Evolutionary conservation across 805 yeast genomes (phyloP), one percentile per base, ranked within the genome.

Genomic region (Wickerhamomyces pijperi): DNA sequence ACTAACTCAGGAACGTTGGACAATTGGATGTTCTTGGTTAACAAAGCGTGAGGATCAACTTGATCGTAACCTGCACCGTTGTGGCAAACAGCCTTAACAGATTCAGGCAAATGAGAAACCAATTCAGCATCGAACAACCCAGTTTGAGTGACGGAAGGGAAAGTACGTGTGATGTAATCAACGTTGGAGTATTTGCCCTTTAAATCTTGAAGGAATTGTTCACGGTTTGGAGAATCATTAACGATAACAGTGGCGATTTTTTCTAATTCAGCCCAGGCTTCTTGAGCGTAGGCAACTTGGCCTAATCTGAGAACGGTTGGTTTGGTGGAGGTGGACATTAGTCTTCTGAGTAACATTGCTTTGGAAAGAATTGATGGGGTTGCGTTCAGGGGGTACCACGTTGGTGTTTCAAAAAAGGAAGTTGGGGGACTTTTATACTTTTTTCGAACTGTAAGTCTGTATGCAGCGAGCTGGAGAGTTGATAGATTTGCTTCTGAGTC

Each of bases 51-150:
- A 3, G 73, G 68, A 46, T 79, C 83, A 34, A 80, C 64, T 57
- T 80, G 86, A 53, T 81, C 90, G 56, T 81, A 80, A 4, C 83
- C 88, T 1, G 90, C 90, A 41, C 88, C 88, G 43, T 68, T 61
- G 55, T 79, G 85, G 44, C 74, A 63, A 13, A 81, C 60, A 13
- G 72, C 61, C 42, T 66, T 64, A 6, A 81, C 65, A 0, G 75
- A 55, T 2, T 58, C 40, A 4, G 90, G 90, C 39, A 81, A 62
- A 20, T 67, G 65, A 9, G 57, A 46, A 17, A 74, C 67, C 45
- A 81, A 54, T 47, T 81, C 87, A 36, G 63, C 70, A 53, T 81
- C 87, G 45, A 81, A 75, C 35, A 74, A 58, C 2, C 88, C 88
- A 3, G 85, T 78, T 37, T 64, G 59, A 7, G 46, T 45, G 11